Base-by-base conservation (phyloP, 495 filamentous ascomycete genomes). In the Talaromyces liani region DNA sequence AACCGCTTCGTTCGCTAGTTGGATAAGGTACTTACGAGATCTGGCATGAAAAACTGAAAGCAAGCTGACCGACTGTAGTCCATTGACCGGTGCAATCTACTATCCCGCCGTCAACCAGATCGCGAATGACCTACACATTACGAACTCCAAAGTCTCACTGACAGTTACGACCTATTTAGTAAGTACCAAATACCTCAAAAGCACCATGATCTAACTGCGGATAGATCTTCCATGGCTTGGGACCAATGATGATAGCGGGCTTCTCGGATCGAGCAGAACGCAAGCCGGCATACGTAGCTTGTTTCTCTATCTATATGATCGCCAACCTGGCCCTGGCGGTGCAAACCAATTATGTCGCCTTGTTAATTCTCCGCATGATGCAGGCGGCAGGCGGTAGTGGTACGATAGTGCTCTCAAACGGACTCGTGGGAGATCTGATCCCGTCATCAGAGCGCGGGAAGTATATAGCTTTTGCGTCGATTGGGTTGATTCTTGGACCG, bases 11-110 rank as follows among this genome's bases (percentile, higher is more conserved):
- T 61, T 45, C 34, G 64, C 31, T 10, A 68, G 34, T 29, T 65
- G 49, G 49, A 53, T 53, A 53, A 53, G 18, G 49, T 53, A 53
- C 4, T 18, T 12, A 18, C 47, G 1, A 51, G 9, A 18, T 3
- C 3, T 3, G 1, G 3, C 10, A 45, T 45, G 16, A n/a, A 12
- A 36, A 36, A 36, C 7, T 36, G 34, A n/a, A 51, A 18, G 47
- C 16, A 51, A 12, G 47, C 47, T 51, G 47, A 51, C 16, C 6
- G 5, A 6, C 53, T 5, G n/a, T 2, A 27, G 54, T 0, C 87
- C 88, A 3, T 79, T 90, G 58, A 87, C 85, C 0, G 84, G 84
- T 20, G 88, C 87, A 64, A 89, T 90, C 39, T 92, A 92, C 70
- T 90, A 88, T 63, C 88, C 88, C 4, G 84, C 85, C 9, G 77